Conservation (phyloP, 176 grass and related monocot genomes). For the Aechmea fasciata region DNA sequence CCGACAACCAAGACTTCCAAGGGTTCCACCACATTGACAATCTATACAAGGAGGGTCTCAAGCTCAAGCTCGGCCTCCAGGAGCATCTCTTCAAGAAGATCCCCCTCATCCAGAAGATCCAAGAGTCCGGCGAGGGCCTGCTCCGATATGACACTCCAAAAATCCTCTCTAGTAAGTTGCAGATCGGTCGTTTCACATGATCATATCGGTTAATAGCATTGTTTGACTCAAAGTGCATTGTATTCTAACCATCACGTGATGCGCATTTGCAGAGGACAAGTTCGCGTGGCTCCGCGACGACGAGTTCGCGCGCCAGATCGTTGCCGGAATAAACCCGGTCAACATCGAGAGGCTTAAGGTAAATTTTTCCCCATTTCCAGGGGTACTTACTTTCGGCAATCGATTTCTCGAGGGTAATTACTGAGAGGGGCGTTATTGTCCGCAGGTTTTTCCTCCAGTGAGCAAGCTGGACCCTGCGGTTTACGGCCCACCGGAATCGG, state of each 20-base stretch:
- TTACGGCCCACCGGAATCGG: conserved; percentile 72
- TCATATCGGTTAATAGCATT: not conserved
- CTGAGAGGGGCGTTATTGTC: conserved; percentile 3
- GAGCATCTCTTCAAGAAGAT: conserved; percentile 93
- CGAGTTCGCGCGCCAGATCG: conserved; percentile 75
- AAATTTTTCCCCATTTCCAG: conserved; percentile 10
- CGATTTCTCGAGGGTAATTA: not conserved
- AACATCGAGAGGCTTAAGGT: conserved; percentile 69
- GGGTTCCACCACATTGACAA: conserved; percentile 97
- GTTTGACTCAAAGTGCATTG: not conserved
- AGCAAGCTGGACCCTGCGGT: conserved; percentile 66
- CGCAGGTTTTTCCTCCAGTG: conserved; percentile 76
- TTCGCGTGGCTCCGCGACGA: conserved; percentile 99
- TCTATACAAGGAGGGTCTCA: conserved; percentile 96
- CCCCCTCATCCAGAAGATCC: conserved; percentile 90
- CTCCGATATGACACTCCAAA: conserved; percentile 91
- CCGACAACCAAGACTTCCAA: conserved; percentile 82
- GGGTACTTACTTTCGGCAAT: too few relatives aligned
- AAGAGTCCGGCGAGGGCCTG: conserved; percentile 92
- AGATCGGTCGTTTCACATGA: not conserved
- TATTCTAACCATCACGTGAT: conserved; percentile 2
- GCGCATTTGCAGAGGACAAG: conserved; percentile 63
- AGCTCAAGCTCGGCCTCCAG: conserved; percentile 85
- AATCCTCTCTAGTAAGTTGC: conserved; percentile 85
- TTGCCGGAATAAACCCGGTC: conserved; percentile 95